Percentiles rank a stretch among this genome's conserved stretches.
Evolutionary conservation across 768 basidiomycete species (phyloP).

Genomic region (Chlorophyllum brunneum): DNA sequence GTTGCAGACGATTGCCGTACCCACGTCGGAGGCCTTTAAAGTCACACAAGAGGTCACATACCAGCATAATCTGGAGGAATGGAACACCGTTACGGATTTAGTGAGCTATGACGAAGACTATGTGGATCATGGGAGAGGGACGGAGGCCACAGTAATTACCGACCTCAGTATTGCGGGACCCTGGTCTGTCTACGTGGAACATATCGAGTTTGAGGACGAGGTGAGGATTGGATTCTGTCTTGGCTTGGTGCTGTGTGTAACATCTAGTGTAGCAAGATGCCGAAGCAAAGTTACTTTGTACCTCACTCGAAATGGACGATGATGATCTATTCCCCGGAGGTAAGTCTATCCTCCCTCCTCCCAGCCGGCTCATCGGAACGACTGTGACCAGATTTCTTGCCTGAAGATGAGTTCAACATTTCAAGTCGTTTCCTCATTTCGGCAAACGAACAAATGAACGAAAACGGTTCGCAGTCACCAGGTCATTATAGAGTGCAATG

Average conservation of each 20-base stretch:
- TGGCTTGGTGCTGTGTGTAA: not conserved
- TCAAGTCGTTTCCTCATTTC: constrained; percentile 43
- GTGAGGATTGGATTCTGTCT: constrained; percentile 29
- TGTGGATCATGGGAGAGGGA: constrained; percentile 48
- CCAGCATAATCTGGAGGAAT: constrained; percentile 34
- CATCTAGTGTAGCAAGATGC: constrained; percentile 29
- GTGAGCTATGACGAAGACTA: constrained; percentile 46
- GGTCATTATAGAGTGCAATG: constrained; percentile 62
- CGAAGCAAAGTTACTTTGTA: constrained; percentile 46
- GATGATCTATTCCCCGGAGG: constrained; percentile 45
- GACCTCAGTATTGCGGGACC: constrained; percentile 52
- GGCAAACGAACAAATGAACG: constrained; percentile 32
- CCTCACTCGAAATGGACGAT: constrained; percentile 43
- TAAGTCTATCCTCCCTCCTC: constrained; percentile 19
- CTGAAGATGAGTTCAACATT: constrained; percentile 63
- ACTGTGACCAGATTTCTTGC: constrained; percentile 45
- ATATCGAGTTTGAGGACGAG: constrained; percentile 40
- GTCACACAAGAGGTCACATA: constrained; percentile 54
- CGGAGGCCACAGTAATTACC: constrained; percentile 54
- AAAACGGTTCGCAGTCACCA: constrained; percentile 39
- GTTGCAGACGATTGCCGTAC: constrained; percentile 62
- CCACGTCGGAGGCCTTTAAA: constrained; percentile 60
- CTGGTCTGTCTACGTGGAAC: constrained; percentile 51
- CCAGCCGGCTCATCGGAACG: not conserved
- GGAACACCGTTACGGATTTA: constrained; percentile 50